These are phyloP conservation scores for Abrus pulchellus DNA, from an alignment of 306 rosid species.

Conservation along the genomic window DNA sequence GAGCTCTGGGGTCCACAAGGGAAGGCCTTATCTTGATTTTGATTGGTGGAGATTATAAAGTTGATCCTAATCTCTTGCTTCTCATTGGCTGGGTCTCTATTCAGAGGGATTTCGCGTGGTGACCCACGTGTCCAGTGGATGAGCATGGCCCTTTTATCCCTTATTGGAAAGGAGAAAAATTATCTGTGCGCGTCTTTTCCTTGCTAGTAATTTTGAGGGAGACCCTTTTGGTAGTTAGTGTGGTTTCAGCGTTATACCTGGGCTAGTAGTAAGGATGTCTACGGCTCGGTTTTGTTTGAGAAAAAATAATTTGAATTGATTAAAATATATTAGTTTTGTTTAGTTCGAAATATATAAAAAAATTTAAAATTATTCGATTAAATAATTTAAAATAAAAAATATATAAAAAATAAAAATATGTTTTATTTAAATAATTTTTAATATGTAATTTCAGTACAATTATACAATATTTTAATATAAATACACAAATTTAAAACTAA, in stretches of 20 bases:
- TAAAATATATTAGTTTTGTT: no score
- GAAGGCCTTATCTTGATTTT: slow-evolving; percentile 65
- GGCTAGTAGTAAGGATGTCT: background rate
- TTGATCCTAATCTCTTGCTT: slow-evolving; percentile 56
- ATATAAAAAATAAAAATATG: no score
- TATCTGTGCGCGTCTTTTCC: slow-evolving; percentile 12
- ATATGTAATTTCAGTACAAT: no score
- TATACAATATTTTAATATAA: no score
- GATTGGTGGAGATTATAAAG: slow-evolving; percentile 59
- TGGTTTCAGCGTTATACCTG: slow-evolving; percentile 20
- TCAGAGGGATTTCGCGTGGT: slow-evolving; percentile 66
- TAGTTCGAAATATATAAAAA: no score
- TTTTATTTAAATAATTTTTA: no score
- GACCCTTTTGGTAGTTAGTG: slow-evolving; percentile 47
- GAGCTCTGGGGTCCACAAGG: slow-evolving; percentile 57
- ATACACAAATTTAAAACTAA: no score
- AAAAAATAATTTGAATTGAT: no score
- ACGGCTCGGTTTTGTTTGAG: no score
- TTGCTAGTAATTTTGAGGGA: slow-evolving; percentile 43
- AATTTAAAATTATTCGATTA: no score
- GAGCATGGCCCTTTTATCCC: slow-evolving; percentile 43
- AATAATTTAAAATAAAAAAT: no score
- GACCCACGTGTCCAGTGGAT: slow-evolving; percentile 45
- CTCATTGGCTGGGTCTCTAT: slow-evolving; percentile 59
- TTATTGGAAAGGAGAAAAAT: background rate